These are phyloP conservation scores for Podaxis sp. DNA, from an alignment of 768 basidiomycete species.

Conservation along the genomic window DNA sequence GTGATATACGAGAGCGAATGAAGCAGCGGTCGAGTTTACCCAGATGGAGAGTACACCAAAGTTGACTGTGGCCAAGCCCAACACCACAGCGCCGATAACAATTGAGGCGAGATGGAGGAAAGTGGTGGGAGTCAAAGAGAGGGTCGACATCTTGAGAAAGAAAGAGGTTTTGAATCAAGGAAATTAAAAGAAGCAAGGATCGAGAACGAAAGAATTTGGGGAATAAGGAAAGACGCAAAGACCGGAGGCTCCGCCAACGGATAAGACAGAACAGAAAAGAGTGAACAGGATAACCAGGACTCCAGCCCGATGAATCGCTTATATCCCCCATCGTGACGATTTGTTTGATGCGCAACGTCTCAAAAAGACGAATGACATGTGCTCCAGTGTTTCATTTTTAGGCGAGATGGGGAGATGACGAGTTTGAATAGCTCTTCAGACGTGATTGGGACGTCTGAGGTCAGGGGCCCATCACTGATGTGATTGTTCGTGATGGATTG, in stretches of 20 bases:
- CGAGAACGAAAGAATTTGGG: background rate
- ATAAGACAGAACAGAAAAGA: background rate
- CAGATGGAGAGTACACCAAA: conserved; percentile 27
- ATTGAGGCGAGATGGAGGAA: conserved; percentile 7
- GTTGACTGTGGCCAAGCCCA: conserved; percentile 23
- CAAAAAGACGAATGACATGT: background rate
- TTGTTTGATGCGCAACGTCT: background rate
- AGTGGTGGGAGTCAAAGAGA: background rate
- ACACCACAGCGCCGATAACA: conserved; percentile 5
- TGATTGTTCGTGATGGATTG: background rate
- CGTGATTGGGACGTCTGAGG: background rate
- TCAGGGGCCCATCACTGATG: background rate
- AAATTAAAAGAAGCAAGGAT: background rate
- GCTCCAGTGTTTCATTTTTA: background rate
- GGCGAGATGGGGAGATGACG: background rate
- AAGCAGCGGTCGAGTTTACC: conserved; percentile 21
- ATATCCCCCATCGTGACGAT: background rate
- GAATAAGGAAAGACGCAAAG: background rate
- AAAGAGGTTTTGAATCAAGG: background rate
- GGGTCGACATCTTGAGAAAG: background rate
- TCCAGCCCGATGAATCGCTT: background rate
- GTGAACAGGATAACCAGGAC: background rate
- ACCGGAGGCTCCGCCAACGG: conserved; percentile 6
- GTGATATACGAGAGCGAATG: conserved; percentile 23
- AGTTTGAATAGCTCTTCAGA: background rate